Base-by-base conservation (phyloP, 2,329 filamentous ascomycete genomes). In the Dryadomyces quercus-mongolicae region DNA sequence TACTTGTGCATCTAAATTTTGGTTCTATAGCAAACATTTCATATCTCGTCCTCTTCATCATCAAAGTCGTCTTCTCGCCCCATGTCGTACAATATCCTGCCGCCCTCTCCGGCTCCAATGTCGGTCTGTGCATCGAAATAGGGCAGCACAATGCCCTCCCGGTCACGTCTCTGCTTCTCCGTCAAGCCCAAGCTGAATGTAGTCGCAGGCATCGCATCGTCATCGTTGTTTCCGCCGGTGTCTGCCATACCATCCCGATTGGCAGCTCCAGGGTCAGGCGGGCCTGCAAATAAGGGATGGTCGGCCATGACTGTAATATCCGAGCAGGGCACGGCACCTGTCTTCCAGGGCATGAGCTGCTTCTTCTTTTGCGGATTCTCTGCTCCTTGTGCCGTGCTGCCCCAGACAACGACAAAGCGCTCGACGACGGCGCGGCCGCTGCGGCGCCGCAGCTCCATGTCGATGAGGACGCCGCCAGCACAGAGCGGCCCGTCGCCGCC, bases 101-200 rank as follows among this genome's bases (percentile, higher is more conserved):
- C 93, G 5, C 93, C 92, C 63, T 95, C 89, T 0, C 91, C 91
- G 0, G 81, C 78, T 1, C 83, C 85, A 52, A 82, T 78, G 49
- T 85, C 85, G 53, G 82, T 88, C 75, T 98, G 93, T 22, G 93
- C 93, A 72, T 98, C 93, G 69, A 94, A 96, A 67, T 98, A 97
- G 16, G 93, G 93, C 67, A 97, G 67, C 44, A 97, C 87, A 9
- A 98, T 88, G 0, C 86, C 88, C 63, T 96, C 92, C 25, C 93
- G 75, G 51, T 95, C 92, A 59, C 78, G 76, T 62, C 86, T 80
- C 71, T 98, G 93, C 72, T 93, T 90, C 56, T 95, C 92, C 18
- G 92, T 97, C 56, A 98, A 71, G 0, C 85, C 84, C 4, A 98
- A 70, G 59, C 86, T 85, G 65, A 98, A 98, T 0, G 92, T 95